Evolutionary conservation across 106 monocot species (phyloP).

Genomic region (Platanthera guangdongensis): DNA sequence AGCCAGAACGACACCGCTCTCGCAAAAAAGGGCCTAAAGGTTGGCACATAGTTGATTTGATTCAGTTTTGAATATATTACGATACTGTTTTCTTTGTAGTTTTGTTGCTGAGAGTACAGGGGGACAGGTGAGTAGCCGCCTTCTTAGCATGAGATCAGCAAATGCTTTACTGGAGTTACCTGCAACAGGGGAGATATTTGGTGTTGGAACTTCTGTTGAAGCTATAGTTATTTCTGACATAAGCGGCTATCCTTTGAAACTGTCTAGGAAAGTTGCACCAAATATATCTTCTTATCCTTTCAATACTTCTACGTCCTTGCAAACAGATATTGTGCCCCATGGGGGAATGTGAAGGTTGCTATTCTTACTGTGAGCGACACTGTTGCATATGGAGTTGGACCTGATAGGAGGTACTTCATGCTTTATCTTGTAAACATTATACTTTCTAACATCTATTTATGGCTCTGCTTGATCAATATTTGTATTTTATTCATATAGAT

Average conservation of each 20-base stretch:
- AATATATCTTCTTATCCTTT: neutral
- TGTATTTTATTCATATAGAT: neutral
- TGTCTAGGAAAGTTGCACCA: conserved; percentile 6
- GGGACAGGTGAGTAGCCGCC: conserved; percentile 77
- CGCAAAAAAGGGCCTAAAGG: neutral
- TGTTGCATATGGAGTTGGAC: conserved; percentile 74
- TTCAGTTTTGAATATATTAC: neutral
- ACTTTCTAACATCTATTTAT: neutral
- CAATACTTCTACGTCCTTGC: conserved; percentile 1
- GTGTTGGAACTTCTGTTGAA: conserved; percentile 61
- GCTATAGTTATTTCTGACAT: conserved; percentile 78
- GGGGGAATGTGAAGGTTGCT: conserved; percentile 59
- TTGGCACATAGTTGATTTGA: neutral
- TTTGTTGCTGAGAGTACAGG: conserved; percentile 96
- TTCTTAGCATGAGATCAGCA: conserved; percentile 89
- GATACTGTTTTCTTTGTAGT: conserved; percentile 28
- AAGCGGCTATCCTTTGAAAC: conserved; percentile 25
- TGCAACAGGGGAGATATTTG: conserved; percentile 35
- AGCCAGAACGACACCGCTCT: too few species aligned
- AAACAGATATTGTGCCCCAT: conserved; percentile 10
- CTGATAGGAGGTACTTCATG: conserved; percentile 78
- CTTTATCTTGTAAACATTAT: neutral
- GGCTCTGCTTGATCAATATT: neutral
- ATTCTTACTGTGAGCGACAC: conserved; percentile 98
- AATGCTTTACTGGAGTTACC: conserved; percentile 86